Percentiles rank a stretch among this genome's conserved stretches.
Evolutionary conservation across 108 stramenopile genomes (phyloP).

Genomic region (Cyclotella cryptica): DNA sequence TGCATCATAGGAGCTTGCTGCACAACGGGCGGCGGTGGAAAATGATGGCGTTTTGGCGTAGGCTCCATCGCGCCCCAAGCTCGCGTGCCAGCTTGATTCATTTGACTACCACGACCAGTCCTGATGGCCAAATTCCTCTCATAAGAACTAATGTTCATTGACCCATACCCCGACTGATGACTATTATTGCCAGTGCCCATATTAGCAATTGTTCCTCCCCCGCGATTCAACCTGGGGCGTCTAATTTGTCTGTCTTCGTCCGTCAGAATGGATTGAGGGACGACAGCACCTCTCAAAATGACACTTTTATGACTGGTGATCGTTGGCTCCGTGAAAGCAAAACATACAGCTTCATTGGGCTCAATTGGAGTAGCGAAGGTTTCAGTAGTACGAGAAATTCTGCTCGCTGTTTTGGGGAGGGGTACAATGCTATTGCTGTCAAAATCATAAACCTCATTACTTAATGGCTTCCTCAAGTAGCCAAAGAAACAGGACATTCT

Average conservation of each 20-base stretch:
- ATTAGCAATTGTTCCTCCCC: constrained; percentile 86
- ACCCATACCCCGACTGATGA: constrained; percentile 79
- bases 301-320: constrained; percentile 78
- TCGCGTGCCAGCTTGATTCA: constrained; percentile 87
- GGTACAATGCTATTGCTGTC: constrained; percentile 63
- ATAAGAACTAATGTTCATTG: constrained; percentile 89
- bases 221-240: constrained; percentile 80
- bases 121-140: constrained; percentile 78
- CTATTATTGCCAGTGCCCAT: constrained; percentile 78
- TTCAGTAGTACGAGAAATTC: constrained; percentile 58
- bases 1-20: constrained; percentile 53
- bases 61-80: constrained; percentile 91
- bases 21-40: constrained; percentile 7
- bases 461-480: constrained; percentile 73
- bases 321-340: constrained; percentile 81
- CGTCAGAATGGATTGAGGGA: constrained; percentile 63
- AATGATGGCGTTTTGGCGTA: constrained; percentile 63
- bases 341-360: constrained; percentile 74
- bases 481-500: constrained; percentile 75
- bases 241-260: constrained; percentile 78
- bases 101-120: constrained; percentile 78
- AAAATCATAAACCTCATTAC: constrained; percentile 72
- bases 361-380: constrained; percentile 67
- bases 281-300: constrained; percentile 69
- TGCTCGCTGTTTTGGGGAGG: constrained; percentile 59